Base-by-base conservation (phyloP, 192 early-diverging fungal genomes). In the Phlyctochytrium arcticum region DNA sequence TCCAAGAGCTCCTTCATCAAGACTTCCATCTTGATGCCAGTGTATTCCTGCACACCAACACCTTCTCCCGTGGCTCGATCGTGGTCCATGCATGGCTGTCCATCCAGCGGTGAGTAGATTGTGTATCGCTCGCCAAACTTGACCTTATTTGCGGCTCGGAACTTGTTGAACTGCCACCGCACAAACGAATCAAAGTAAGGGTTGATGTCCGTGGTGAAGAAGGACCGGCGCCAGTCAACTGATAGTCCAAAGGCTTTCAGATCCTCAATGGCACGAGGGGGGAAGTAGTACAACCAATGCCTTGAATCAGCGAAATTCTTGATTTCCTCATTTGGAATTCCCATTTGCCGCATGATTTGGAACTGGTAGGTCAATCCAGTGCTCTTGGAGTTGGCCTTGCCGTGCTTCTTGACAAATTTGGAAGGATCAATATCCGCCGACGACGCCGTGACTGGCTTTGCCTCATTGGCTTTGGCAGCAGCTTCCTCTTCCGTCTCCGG, bases 41-140 rank as follows among this genome's bases (percentile, higher is more conserved):
- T 98, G 78, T 98, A 99, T 62, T 98, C 92, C 70, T 95, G 92
- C 37, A 93, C 92, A 42, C 85, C 90, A 37, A 96, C 87, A 21
- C 87, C 96, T 75, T 99, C 96, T 70, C 96, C 96, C 47, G 84
- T 82, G 66, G 83, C 73, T 54, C 95, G 90, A 77, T 99, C 96
- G 76, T 99, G 96, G 77, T 99, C 96, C 95, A 99, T 96, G 77
- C 96, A 99, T 44, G 96, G 90, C 75, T 99, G 96, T 5, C 85
- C 87, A 73, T 99, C 96, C 34, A 91, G 75, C 54, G 90, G 83
- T 31, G 94, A 97, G 80, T 94, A 99, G 62, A 99, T 94, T 12
- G 96, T 99, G 75, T 95, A 92, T 31, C 95, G 85, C 72, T 98
- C 88, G 57, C 94, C 96, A 71, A 94, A 98, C 69, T 94, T 92